phyloP scores from a whole-genome alignment of 2,329 filamentous ascomycete species.

The Paecilomyces sp. region DNA sequence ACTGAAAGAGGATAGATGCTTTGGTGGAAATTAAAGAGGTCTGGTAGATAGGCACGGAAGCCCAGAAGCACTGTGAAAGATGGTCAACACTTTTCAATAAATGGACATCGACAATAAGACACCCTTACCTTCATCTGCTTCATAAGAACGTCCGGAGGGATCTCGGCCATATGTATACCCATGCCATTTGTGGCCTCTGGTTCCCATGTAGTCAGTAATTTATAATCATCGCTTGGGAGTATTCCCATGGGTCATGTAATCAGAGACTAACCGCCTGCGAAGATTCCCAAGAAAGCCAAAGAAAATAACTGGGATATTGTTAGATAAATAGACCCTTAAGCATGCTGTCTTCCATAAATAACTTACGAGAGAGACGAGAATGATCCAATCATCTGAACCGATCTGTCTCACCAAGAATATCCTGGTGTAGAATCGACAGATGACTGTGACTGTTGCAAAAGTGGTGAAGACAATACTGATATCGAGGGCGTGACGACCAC shows the following conservation, averaged over 20 bases:
- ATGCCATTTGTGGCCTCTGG: slow-evolving; percentile 21
- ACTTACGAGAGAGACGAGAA: slow-evolving; percentile 27
- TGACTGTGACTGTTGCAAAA: slow-evolving; percentile 26
- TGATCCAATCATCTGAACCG: slow-evolving; percentile 29
- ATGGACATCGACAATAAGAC: not conserved
- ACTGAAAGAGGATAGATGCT: slow-evolving; percentile 28
- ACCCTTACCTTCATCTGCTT: slow-evolving; percentile 4
- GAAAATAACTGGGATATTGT: slow-evolving; percentile 15
- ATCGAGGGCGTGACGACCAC: slow-evolving; percentile 19
- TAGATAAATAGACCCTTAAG: not conserved
- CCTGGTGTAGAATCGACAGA: slow-evolving; percentile 34
- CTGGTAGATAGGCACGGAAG: slow-evolving; percentile 26
- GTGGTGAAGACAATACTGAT: slow-evolving; percentile 22
- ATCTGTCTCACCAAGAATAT: slow-evolving; percentile 25
- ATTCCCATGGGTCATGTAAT: not conserved
- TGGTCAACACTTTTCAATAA: not conserved
- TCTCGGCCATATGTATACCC: slow-evolving; percentile 16
- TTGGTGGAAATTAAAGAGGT: slow-evolving; percentile 26
- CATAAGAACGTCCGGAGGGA: slow-evolving; percentile 9
- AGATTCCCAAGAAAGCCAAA: slow-evolving; percentile 22
- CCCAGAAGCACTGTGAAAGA: slow-evolving; percentile 21
- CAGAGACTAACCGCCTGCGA: slow-evolving; percentile 20
- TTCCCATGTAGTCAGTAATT: not conserved
- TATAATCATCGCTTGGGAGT: not conserved
- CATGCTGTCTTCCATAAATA: not conserved